Base-by-base conservation (phyloP, 78 protist genomes). In the Polysphondylium violaceum region DNA sequence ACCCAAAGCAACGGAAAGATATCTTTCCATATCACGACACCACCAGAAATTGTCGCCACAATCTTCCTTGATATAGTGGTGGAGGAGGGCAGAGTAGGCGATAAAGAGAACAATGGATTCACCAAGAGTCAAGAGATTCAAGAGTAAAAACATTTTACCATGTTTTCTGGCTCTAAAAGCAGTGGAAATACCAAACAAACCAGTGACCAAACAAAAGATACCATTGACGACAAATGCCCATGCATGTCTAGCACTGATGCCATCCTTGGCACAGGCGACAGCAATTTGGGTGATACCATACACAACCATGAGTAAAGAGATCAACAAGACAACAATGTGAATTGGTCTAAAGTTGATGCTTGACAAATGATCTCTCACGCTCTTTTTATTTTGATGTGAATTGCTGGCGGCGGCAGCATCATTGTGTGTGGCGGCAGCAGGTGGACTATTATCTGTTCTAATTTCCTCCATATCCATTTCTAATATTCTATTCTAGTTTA, bases 181-280 rank as follows among this genome's bases (percentile, higher is more conserved):
- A 2, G 50, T 5, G 14, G 43, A 11, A 38, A 83, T 55, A 31
- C 91, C 91, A 56, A 53, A 51, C 9, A 36, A n/a, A 41, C 91
- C 91, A 83, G 69, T 63, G 1, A 83, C n/a, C 5, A 69, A 33
- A 58, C 79, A 69, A 16, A 69, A 81, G 23, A 83, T 33, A 71
- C 91, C 91, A 83, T 83, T 67, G 16, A 71, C 79, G 14, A 50
- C 14, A 58, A 47, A 69, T 47, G 79, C 91, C 91, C 91, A 83
- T 43, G 79, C 19, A 69, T 83, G 78, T n/a, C 74, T 19, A 9
- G 74, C 21, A 12, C 21, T 25, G 6, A 81, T 53, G 31, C 33
- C 64, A 50, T 83, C 47, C 19, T 56, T 27, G 8, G 67, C 91
- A 53, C 55, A 29, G 16, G 72, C 63, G 16, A 61, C 35, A 29